Evolutionary conservation across 768 basidiomycete species (phyloP), one percentile per base, ranked within the genome.

Genomic region (Panaeolus cyanescens): DNA sequence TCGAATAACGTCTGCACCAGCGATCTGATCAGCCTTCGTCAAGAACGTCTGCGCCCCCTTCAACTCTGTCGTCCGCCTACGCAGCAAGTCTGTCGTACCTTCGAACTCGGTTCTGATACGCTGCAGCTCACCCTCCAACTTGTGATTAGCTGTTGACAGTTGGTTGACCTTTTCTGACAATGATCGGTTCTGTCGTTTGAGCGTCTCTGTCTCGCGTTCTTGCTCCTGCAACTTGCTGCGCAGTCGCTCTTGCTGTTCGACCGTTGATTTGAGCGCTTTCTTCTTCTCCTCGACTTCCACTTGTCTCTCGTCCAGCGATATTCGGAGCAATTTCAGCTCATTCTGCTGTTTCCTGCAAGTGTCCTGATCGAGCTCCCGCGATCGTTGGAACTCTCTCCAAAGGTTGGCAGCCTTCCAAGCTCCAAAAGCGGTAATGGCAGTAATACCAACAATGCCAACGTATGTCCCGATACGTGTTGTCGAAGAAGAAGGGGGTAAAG

Each of bases 21-120:
- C 81, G 25, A 80, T 70, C 9, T 74, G 63, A 60, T 85, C 82
- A 0, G 77, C 74, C 5, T 77, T 82, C 8, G 78, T 75, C 61
- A 85, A 71, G 73, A 80, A 85, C 20, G 73, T 74, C 64, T 82
- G 79, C 2, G 83, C 82, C 8, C 79, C 80, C 55, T 80, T 80
- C 50, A 86, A 75, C 65, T 86, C 84, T 2, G 74, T 68, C 4
- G 79, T 79, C 33, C 83, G 76, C 37, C 75, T 68, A 5, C 77
- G 71, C 28, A 84, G 67, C 22, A 83, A 61, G 28, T 75, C 68
- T 8, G 56, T 60, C 12, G 67, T 58, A 53, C 74, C 66, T 25
- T 68, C 61, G 19, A 70, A 20, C 66, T 75, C 62, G 37, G 59
- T 54, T 53, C 60, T 68, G 34, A 59, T 56, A 45, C 56, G 60